phyloP scores from a whole-genome alignment of 176 grass and related monocot species.

The Lolium rigidum region DNA sequence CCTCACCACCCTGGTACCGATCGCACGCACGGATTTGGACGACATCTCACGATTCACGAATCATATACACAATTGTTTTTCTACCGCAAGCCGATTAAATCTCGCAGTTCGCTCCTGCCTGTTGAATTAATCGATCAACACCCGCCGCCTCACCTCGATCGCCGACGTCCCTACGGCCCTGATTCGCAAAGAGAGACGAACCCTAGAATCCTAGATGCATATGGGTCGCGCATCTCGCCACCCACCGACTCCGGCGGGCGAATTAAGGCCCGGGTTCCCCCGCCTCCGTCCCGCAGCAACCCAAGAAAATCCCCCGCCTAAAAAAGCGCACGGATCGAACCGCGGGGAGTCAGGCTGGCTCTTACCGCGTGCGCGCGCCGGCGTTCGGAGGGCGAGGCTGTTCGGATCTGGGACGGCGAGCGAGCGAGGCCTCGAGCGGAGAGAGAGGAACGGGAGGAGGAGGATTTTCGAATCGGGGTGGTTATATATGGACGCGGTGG shows the following conservation, averaged over 20 bases:
- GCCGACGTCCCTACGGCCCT: background rate
- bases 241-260: no score
- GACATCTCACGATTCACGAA: no score
- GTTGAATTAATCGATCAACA: background rate
- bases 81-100: background rate
- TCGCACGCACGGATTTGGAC: no score
- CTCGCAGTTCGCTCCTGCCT: background rate
- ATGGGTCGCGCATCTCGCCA: background rate
- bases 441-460: background rate
- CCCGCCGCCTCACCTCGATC: background rate
- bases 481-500: background rate
- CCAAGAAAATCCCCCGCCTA: no score
- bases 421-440: background rate
- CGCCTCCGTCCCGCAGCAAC: no score
- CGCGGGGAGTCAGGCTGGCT: background rate
- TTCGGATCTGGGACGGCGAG: background rate
- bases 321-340: background rate
- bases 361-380: background rate
- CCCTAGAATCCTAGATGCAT: no score
- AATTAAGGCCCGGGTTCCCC: no score
- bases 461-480: background rate
- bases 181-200: background rate
- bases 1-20: no score
- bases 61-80: no score
- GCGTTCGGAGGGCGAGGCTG: background rate